These are phyloP conservation scores for Solanum ahanhuiri DNA, from an alignment of 257 asterid genomes.

Conservation along the genomic window DNA sequence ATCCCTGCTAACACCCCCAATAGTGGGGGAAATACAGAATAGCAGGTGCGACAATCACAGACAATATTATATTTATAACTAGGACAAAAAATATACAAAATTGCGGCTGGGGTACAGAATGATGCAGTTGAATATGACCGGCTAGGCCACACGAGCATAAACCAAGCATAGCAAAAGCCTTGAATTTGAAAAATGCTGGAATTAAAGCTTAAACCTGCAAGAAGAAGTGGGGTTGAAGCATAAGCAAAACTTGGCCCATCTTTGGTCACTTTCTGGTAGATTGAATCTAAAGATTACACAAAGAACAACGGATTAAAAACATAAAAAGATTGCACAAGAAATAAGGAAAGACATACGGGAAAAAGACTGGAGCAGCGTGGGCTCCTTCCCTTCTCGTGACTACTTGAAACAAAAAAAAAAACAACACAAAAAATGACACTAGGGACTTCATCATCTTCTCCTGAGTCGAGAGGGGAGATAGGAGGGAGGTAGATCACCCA, in stretches of 20 bases:
- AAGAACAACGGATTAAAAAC: not conserved
- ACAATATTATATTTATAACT: not conserved
- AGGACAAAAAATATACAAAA: not conserved
- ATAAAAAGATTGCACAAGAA: not conserved
- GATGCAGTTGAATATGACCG: constrained; percentile 1
- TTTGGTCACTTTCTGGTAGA: not conserved
- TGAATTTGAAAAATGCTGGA: constrained; percentile 8
- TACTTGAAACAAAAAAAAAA: not conserved
- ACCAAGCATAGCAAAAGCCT: constrained; percentile 11
- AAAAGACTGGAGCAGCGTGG: not conserved
- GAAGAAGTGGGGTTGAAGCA: not conserved
- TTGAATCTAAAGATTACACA: not conserved
- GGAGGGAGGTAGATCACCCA: not conserved
- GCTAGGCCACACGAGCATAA: constrained; percentile 15
- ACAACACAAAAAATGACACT: not conserved
- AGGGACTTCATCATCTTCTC: not conserved
- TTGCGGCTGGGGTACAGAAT: not conserved
- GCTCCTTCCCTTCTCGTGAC: not conserved
- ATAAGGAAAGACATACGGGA: not conserved
- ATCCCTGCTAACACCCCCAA: not conserved
- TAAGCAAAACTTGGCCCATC: not conserved
- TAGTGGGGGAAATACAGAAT: not conserved
- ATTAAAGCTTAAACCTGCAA: constrained; percentile 17
- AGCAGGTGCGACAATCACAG: not conserved
- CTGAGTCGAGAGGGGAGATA: not conserved